These are phyloP conservation scores for Mrakia frigida DNA, from an alignment of 768 basidiomycete genomes.

Conservation along the genomic window DNA sequence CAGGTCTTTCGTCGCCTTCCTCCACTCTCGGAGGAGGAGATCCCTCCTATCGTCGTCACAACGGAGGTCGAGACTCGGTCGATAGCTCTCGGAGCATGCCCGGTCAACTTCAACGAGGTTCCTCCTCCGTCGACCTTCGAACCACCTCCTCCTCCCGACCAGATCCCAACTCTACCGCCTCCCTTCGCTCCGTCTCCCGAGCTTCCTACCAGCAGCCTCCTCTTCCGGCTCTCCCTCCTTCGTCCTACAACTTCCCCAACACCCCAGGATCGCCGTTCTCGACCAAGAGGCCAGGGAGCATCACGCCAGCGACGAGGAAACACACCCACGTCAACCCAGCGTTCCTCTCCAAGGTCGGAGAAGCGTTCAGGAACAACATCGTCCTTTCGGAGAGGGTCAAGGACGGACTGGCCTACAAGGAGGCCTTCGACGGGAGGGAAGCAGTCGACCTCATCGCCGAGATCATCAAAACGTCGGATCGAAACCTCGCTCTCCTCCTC, in stretches of 20 bases:
- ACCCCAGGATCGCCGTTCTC: constrained; percentile 10
- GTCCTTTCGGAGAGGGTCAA: constrained; percentile 72
- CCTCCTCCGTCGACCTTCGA: constrained; percentile 15
- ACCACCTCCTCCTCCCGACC: constrained; percentile 10
- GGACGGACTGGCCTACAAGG: constrained; percentile 92
- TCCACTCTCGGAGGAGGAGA: constrained; percentile 1
- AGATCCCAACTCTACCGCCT: neutral
- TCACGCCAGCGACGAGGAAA: constrained; percentile 7
- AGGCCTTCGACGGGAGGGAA: constrained; percentile 92
- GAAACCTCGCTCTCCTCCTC: constrained; percentile 89
- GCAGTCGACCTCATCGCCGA: constrained; percentile 96
- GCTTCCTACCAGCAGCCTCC: constrained; percentile 9
- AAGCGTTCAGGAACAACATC: constrained; percentile 83
- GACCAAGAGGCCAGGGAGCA: constrained; percentile 1
- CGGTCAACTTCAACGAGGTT: neutral
- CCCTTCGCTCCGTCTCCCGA: neutral
- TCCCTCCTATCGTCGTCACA: constrained; percentile 2
- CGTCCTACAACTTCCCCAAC: constrained; percentile 26
- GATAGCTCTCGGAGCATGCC: constrained; percentile 19
- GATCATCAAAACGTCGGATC: constrained; percentile 96
- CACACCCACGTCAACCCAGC: constrained; percentile 55
- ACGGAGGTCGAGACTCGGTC: constrained; percentile 20
- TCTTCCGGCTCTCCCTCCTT: constrained; percentile 12
- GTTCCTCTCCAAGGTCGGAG: constrained; percentile 85
- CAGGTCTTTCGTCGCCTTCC: constrained; percentile 1